phyloP scores from a whole-genome alignment of 108 stramenopile species.

The Halocafeteria seosinensis region DNA sequence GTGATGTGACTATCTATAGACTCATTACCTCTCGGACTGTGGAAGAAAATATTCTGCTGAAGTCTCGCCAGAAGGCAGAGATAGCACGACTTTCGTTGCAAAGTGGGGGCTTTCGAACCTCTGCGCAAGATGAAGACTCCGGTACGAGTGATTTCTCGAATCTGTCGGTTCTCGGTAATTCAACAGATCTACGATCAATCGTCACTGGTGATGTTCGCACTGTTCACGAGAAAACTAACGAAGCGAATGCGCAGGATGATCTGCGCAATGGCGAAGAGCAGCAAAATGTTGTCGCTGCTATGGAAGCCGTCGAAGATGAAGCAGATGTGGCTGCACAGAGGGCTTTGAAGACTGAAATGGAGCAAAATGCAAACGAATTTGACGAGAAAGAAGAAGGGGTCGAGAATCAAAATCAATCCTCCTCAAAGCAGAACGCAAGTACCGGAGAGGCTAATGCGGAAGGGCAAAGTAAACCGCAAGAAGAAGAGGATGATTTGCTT shows the following conservation, averaged over 20 bases:
- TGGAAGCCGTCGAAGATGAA: constrained; percentile 28
- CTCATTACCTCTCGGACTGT: constrained; percentile 63
- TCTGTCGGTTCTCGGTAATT: constrained; percentile 55
- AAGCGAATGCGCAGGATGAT: constrained; percentile 13
- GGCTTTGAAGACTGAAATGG: neutral
- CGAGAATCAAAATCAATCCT: neutral
- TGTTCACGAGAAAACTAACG: constrained; percentile 22
- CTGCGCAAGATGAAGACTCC: constrained; percentile 38
- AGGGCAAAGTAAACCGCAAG: constrained; percentile 2
- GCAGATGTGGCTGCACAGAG: neutral
- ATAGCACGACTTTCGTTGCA: constrained; percentile 83
- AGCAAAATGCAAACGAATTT: constrained; percentile 5
- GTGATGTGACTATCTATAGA: constrained; percentile 68
- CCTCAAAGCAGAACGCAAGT: neutral
- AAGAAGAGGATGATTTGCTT: neutral
- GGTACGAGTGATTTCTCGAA: constrained; percentile 76
- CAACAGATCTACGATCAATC: constrained; percentile 58
- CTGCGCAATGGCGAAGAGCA: constrained; percentile 28
- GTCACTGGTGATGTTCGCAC: constrained; percentile 48
- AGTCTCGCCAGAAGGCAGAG: constrained; percentile 73
- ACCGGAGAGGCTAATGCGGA: neutral
- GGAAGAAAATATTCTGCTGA: constrained; percentile 80
- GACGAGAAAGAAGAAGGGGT: neutral
- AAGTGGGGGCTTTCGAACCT: constrained; percentile 72
- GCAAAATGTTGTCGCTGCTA: constrained; percentile 9